Conservation (phyloP, 2,329 filamentous ascomycete species). For the Stenocarpella maydis region DNA sequence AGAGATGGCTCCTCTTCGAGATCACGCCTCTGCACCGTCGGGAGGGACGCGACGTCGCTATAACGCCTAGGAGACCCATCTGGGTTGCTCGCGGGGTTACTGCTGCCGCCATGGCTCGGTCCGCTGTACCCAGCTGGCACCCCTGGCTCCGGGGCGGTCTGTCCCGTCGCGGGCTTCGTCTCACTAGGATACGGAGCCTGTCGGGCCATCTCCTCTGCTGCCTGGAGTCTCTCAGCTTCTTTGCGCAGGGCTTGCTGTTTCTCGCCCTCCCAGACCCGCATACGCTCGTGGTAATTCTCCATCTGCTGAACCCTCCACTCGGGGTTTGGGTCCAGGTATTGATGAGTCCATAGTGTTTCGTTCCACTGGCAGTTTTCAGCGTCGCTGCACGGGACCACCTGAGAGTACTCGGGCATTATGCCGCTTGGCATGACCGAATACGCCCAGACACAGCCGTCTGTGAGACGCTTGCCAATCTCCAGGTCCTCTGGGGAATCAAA, state of each 20-base stretch:
- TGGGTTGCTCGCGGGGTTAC: background rate
- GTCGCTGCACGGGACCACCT: conserved; percentile 57
- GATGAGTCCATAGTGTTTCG: conserved; percentile 56
- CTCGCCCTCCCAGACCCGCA: conserved; percentile 49
- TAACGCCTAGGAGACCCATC: conserved; percentile 12
- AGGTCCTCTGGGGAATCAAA: conserved; percentile 67
- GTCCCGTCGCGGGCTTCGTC: background rate
- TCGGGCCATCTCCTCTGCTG: conserved; percentile 35
- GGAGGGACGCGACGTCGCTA: background rate
- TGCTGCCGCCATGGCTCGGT: background rate
- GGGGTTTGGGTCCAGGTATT: conserved; percentile 56
- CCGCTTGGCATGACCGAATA: conserved; percentile 68
- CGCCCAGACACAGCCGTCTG: conserved; percentile 75
- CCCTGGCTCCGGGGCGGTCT: background rate
- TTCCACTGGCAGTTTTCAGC: conserved; percentile 61
- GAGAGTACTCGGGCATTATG: conserved; percentile 70
- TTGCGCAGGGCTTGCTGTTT: conserved; percentile 37
- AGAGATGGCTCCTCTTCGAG: background rate
- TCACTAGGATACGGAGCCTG: background rate
- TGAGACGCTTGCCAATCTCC: conserved; percentile 69
- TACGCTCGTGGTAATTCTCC: conserved; percentile 49
- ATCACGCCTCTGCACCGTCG: conserved; percentile 8
- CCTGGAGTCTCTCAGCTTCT: conserved; percentile 42
- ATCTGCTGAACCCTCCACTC: conserved; percentile 54
- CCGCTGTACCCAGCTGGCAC: conserved; percentile 8